Conservation (phyloP, 164 flowering plant genomes). For the Sextonia rubra region DNA sequence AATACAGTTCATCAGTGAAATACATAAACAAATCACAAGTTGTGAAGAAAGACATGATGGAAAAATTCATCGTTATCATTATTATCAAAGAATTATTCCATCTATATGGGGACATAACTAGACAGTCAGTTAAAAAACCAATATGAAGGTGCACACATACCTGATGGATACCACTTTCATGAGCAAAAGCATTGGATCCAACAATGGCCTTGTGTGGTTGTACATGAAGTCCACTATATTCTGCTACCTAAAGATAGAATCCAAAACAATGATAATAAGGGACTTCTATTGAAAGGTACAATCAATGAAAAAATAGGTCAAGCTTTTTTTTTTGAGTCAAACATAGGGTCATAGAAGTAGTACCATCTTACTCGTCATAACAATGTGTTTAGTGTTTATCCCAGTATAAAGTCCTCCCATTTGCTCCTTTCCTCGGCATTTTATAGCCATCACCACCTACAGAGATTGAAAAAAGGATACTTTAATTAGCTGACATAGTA, state of each 20-base stretch:
- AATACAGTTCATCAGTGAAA: background rate
- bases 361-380: conserved; percentile 95
- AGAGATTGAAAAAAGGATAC: background rate
- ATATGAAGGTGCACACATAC: conserved; percentile 23
- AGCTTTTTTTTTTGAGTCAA: background rate
- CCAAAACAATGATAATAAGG: background rate
- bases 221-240: conserved; percentile 66
- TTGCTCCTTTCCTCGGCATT: conserved; percentile 66
- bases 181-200: conserved; percentile 98
- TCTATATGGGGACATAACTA: background rate
- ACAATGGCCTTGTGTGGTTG: conserved; percentile 99
- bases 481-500: background rate
- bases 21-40: background rate
- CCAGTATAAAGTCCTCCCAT: conserved; percentile 81
- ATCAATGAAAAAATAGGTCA: background rate
- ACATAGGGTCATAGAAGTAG: conserved; percentile 4
- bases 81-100: no score
- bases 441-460: conserved; percentile 89
- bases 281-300: background rate
- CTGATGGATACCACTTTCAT: conserved; percentile 99
- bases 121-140: background rate
- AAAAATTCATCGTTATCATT: no score
- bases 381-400: conserved; percentile 61
- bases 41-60: background rate
- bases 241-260: conserved; percentile 55